Evolutionary conservation across 192 early-diverging fungal genomes (phyloP).

Genomic region (Kappamyces sp.): DNA sequence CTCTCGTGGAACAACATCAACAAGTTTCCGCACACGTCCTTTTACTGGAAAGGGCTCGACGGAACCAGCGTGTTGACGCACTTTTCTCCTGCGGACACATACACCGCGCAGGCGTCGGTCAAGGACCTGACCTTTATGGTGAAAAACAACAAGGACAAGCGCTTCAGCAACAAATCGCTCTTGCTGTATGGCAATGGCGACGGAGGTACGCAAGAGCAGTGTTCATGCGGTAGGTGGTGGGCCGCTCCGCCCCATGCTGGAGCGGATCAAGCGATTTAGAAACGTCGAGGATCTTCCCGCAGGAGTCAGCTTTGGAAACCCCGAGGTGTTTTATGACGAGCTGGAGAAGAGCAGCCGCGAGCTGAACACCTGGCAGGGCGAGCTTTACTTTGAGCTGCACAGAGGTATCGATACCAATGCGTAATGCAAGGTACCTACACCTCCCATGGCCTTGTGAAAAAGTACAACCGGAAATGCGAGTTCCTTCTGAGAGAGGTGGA

Average conservation of each 20-base stretch:
- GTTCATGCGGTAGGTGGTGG: slow-evolving; percentile 49
- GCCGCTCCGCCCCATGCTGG: slow-evolving; percentile 74
- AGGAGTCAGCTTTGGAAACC: slow-evolving; percentile 66
- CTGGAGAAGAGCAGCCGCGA: slow-evolving; percentile 63
- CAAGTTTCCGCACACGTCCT: slow-evolving; percentile 96
- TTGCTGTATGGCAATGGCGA: slow-evolving; percentile 95
- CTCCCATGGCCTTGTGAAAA: slow-evolving; percentile 78
- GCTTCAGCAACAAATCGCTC: slow-evolving; percentile 77
- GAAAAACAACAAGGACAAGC: slow-evolving; percentile 81
- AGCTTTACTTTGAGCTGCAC: slow-evolving; percentile 96
- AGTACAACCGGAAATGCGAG: slow-evolving; percentile 80
- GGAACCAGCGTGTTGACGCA: slow-evolving; percentile 80
- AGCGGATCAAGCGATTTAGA: slow-evolving; percentile 69
- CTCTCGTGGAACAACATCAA: slow-evolving; percentile 99
- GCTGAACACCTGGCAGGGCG: slow-evolving; percentile 86
- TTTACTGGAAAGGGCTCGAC: slow-evolving; percentile 88
- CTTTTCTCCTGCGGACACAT: slow-evolving; percentile 88
- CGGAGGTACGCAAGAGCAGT: slow-evolving; percentile 51
- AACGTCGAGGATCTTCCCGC: slow-evolving; percentile 73
- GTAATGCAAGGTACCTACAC: slow-evolving; percentile 60
- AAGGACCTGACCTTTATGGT: slow-evolving; percentile 58
- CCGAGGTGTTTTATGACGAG: slow-evolving; percentile 77
- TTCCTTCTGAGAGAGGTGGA: slow-evolving; percentile 81
- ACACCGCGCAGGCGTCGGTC: slow-evolving; percentile 56
- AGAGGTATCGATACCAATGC: slow-evolving; percentile 88